phyloP scores from a whole-genome alignment of 2,329 filamentous ascomycete species.

The Kalmusia sp. region DNA sequence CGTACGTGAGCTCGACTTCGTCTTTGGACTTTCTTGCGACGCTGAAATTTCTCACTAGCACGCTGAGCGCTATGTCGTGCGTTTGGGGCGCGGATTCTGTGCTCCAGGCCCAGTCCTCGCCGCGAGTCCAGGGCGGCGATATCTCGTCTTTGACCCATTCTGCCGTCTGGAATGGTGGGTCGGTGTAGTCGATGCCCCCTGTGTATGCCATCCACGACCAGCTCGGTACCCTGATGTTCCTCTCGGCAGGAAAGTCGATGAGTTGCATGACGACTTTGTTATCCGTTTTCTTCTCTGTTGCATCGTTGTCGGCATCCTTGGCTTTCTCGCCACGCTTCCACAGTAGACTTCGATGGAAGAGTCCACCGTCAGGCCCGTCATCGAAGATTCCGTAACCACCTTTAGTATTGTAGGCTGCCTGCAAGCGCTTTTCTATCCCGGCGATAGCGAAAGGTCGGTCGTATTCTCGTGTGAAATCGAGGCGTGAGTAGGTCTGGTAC shows the following conservation, averaged over 20 bases:
- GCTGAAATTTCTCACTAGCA: too few species aligned
- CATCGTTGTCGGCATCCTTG: too few species aligned
- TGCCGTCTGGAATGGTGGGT: too few species aligned
- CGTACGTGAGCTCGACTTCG: too few species aligned
- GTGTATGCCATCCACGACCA: conserved; percentile 24
- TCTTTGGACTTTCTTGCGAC: too few species aligned
- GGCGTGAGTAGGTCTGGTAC: conserved; percentile 33
- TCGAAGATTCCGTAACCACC: conserved; percentile 28
- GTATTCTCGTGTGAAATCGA: conserved; percentile 21
- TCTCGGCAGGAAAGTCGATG: conserved; percentile 8
- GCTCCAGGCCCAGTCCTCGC: too few species aligned
- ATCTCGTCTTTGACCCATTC: too few species aligned
- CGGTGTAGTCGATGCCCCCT: too few species aligned
- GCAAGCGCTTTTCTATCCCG: conserved; percentile 41
- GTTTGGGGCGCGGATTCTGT: too few species aligned
- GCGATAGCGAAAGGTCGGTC: conserved; percentile 43
- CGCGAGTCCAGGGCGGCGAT: too few species aligned
- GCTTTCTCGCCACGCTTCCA: not conserved
- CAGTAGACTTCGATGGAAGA: not conserved
- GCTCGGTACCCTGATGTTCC: conserved; percentile 6
- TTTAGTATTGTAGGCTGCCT: conserved; percentile 19
- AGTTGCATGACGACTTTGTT: conserved; percentile 18
- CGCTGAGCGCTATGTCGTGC: too few species aligned
- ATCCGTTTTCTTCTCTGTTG: too few species aligned
- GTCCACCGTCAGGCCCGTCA: not conserved